Evolutionary conservation across 2,329 filamentous ascomycete species (phyloP).

Genomic region (Claviceps citrina): DNA sequence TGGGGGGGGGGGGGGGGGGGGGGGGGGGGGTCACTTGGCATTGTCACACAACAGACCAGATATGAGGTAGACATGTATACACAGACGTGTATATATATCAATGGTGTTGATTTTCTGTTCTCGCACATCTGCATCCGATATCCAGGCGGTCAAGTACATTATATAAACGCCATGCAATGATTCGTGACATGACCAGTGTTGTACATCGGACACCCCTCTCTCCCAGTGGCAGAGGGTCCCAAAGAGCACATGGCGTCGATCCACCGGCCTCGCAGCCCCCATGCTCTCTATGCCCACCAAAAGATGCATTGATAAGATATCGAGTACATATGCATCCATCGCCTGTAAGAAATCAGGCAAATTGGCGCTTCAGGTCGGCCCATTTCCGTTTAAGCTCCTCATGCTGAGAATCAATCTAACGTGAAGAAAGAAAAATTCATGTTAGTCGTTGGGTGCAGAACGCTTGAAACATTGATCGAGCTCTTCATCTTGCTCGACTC

Average conservation of each 20-base stretch:
- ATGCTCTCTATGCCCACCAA: no score
- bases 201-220: no score
- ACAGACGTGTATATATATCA: no score
- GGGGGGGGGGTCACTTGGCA: no score
- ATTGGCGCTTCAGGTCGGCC: constrained; percentile 48
- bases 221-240: no score
- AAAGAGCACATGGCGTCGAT: no score
- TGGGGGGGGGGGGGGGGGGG: no score
- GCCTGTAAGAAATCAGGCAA: constrained; percentile 18
- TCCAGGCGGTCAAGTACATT: background rate
- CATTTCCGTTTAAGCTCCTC: constrained; percentile 58
- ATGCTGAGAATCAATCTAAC: constrained; percentile 48
- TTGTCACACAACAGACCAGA: no score
- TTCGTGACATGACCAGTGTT: background rate
- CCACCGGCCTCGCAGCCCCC: no score
- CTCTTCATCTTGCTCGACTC: background rate
- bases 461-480: no score
- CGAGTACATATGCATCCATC: background rate
- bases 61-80: no score
- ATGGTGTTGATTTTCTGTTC: background rate
- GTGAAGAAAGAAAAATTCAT: background rate
- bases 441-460: background rate
- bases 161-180: background rate
- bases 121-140: background rate
- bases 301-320: no score